These are phyloP conservation scores for Penicillium waksmanii DNA, from an alignment of 495 filamentous ascomycete genomes.

Conservation along the genomic window DNA sequence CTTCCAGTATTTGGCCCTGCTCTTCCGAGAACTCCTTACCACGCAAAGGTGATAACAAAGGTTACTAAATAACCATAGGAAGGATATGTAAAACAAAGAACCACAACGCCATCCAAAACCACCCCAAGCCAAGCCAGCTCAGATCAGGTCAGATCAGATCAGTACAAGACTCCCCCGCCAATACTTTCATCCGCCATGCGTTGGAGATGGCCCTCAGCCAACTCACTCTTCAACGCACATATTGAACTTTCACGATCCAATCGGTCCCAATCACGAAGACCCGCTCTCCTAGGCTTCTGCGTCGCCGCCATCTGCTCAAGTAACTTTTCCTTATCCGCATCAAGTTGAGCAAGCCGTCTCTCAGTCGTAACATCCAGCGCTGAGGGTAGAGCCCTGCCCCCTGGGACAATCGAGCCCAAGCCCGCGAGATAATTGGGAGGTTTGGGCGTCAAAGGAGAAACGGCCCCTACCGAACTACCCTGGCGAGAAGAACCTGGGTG, in stretches of 20 bases:
- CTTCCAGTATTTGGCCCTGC: no score
- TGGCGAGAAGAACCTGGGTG: slow-evolving; percentile 48
- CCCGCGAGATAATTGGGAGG: slow-evolving; percentile 56
- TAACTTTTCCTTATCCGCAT: slow-evolving; percentile 58
- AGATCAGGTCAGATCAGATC: neutral
- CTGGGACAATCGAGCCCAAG: slow-evolving; percentile 53
- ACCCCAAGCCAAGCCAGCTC: no score
- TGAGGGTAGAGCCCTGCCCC: slow-evolving; percentile 49
- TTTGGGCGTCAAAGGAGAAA: slow-evolving; percentile 55
- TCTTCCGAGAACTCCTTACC: no score
- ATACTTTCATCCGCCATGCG: slow-evolving; percentile 58
- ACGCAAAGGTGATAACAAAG: no score
- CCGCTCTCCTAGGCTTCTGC: slow-evolving; percentile 54
- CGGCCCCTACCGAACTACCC: slow-evolving; percentile 50
- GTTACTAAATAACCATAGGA: no score
- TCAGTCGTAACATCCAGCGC: slow-evolving; percentile 43
- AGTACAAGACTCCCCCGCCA: slow-evolving; percentile 50
- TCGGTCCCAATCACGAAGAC: slow-evolving; percentile 61
- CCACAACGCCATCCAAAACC: no score
- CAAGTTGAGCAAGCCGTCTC: slow-evolving; percentile 55
- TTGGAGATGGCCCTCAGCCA: slow-evolving; percentile 64
- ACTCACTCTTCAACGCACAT: slow-evolving; percentile 60
- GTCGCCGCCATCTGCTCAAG: slow-evolving; percentile 58
- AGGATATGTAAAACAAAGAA: no score
- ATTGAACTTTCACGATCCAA: slow-evolving; percentile 62